Conservation (phyloP, 2,329 filamentous ascomycete genomes). For the Calonectria ilicicola region DNA sequence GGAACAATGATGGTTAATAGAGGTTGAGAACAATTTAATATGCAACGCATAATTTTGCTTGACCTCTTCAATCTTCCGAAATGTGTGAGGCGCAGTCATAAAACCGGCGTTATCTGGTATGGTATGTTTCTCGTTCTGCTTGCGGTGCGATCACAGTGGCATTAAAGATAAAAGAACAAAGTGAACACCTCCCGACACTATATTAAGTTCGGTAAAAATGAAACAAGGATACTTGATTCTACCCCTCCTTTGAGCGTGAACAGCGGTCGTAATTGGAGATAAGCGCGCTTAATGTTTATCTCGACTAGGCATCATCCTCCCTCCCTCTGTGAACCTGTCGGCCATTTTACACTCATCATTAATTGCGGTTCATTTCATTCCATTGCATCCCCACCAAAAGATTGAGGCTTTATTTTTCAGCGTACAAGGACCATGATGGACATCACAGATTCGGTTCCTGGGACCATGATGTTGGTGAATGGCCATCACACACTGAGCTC, state of each 20-base stretch:
- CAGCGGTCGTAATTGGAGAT: neutral
- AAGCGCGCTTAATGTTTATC: neutral
- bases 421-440: neutral
- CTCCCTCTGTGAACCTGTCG: too few relatives aligned
- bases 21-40: too few relatives aligned
- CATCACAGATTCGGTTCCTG: constrained; percentile 43
- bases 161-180: neutral
- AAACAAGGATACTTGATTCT: neutral
- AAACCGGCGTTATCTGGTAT: neutral
- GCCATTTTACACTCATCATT: too few relatives aligned
- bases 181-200: neutral
- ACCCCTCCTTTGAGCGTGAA: neutral
- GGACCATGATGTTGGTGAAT: constrained; percentile 56
- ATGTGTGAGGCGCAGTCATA: neutral
- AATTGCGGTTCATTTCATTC: too few relatives aligned
- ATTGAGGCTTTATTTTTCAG: neutral
- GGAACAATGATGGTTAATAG: too few relatives aligned
- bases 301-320: neutral
- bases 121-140: neutral
- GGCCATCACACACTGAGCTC: constrained; percentile 41
- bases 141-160: neutral
- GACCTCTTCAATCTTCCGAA: too few relatives aligned
- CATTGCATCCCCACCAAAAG: neutral
- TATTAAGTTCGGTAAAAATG: neutral
- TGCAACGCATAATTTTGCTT: too few relatives aligned